A percentile compares a stretch with the other conserved stretches of the same genome.
Conservation (phyloP, 306 rosid species). For the Vigna unguiculata region DNA sequence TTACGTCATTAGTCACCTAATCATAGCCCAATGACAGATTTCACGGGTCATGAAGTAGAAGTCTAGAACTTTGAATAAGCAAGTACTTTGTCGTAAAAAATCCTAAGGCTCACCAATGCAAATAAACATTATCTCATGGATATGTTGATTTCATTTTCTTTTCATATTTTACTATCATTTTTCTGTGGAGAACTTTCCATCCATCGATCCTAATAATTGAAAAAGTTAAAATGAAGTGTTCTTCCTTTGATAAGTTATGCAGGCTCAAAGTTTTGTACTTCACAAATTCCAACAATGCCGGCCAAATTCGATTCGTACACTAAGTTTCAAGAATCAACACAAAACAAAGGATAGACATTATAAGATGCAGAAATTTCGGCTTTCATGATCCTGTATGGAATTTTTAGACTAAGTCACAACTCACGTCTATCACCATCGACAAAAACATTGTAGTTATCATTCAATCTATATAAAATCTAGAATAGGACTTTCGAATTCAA, state of each 20-base stretch:
- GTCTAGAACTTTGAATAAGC: too few species aligned
- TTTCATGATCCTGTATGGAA: not conserved
- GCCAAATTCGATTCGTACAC: not conserved
- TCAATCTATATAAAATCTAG: conserved; percentile 19
- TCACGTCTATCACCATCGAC: conserved; percentile 9
- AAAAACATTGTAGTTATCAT: conserved; percentile 44
- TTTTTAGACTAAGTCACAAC: not conserved
- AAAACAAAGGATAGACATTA: too few species aligned
- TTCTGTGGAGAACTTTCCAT: too few species aligned
- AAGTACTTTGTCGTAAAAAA: too few species aligned
- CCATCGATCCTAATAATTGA: too few species aligned
- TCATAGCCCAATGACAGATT: too few species aligned
- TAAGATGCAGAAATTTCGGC: not conserved
- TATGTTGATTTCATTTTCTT: too few species aligned
- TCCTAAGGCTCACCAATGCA: too few species aligned
- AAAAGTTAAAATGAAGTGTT: not conserved
- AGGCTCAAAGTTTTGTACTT: not conserved
- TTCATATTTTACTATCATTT: too few species aligned
- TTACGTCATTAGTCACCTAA: too few species aligned
- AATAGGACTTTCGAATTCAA: not conserved
- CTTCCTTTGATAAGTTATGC: not conserved
- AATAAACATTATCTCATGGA: too few species aligned
- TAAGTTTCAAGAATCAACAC: not conserved
- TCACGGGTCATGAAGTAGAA: too few species aligned
- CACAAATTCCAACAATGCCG: not conserved